Conservation (phyloP, 2,329 filamentous ascomycete species). For the Didymella glomerata region DNA sequence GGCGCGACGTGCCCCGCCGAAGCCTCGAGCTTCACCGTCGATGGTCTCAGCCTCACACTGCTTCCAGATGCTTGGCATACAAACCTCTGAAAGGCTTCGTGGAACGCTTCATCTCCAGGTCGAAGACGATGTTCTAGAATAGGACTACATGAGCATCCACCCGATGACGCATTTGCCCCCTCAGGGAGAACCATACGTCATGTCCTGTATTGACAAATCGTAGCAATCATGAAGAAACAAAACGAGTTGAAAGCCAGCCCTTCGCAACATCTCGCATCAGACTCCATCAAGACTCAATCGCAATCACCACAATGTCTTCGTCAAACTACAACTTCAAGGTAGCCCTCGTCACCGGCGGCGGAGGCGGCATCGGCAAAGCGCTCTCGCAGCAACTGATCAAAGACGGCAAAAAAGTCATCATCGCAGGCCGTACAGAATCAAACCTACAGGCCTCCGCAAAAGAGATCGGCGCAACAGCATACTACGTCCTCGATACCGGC, state of each 20-base stretch:
- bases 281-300: not conserved
- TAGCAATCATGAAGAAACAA: constrained; percentile 1
- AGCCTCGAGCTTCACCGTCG: not conserved
- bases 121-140: not conserved
- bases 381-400: constrained; percentile 58
- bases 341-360: constrained; percentile 57
- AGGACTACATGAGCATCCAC: not conserved
- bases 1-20: constrained; percentile 2
- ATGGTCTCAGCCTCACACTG: not conserved
- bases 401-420: constrained; percentile 60
- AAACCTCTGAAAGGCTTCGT: not conserved
- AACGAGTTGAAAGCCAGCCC: not conserved
- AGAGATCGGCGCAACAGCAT: constrained; percentile 58
- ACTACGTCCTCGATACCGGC: constrained; percentile 64
- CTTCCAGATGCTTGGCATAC: not conserved
- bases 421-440: constrained; percentile 64
- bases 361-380: constrained; percentile 61
- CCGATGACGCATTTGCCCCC: constrained; percentile 4
- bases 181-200: constrained; percentile 11
- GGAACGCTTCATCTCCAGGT: not conserved
- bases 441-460: constrained; percentile 57
- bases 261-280: not conserved
- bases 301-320: constrained; percentile 22
- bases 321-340: constrained; percentile 52
- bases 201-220: constrained; percentile 7